Percentiles rank a stretch among this genome's conserved stretches.
phyloP scores from a whole-genome alignment of 805 yeast species.

The Diddensiella transvaalensis region DNA sequence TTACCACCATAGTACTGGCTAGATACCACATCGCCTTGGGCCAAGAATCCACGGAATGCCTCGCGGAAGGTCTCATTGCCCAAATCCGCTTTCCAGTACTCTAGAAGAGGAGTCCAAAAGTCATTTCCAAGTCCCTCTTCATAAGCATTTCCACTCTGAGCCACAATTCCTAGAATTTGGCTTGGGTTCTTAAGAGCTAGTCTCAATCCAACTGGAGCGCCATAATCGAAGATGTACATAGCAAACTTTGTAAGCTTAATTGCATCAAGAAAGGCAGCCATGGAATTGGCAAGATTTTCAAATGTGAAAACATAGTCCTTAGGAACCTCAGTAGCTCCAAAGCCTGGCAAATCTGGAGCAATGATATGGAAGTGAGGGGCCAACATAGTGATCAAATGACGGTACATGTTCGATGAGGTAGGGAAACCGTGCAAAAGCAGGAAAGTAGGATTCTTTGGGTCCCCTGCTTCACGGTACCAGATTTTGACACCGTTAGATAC shows the following conservation, averaged over 20 bases:
- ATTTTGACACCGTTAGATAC: constrained; percentile 31
- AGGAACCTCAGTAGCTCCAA: constrained; percentile 26
- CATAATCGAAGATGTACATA: constrained; percentile 43
- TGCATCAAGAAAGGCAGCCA: constrained; percentile 32
- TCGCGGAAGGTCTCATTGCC: constrained; percentile 12
- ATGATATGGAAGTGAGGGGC: constrained; percentile 37
- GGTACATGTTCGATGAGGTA: constrained; percentile 41
- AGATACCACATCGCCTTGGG: constrained; percentile 8
- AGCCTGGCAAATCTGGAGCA: constrained; percentile 44
- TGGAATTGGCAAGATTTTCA: constrained; percentile 33
- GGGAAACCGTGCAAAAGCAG: constrained; percentile 45
- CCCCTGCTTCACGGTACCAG: constrained; percentile 42
- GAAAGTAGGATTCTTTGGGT: constrained; percentile 34
- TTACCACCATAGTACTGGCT: constrained; percentile 36
- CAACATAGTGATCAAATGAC: constrained; percentile 38
- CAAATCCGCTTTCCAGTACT: constrained; percentile 33
- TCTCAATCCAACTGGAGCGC: constrained; percentile 42
- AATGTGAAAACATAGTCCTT: constrained; percentile 32
- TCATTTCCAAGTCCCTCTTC: constrained; percentile 38
- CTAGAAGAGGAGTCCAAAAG: constrained; percentile 39
- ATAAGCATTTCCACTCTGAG: constrained; percentile 46
- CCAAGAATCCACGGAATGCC: constrained; percentile 12
- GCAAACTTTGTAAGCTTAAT: constrained; percentile 32
- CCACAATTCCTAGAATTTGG: constrained; percentile 33
- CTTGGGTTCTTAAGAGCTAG: constrained; percentile 36